Evolutionary conservation across 2,329 filamentous ascomycete species (phyloP).

Genomic region (Thielaviopsis populi): DNA sequence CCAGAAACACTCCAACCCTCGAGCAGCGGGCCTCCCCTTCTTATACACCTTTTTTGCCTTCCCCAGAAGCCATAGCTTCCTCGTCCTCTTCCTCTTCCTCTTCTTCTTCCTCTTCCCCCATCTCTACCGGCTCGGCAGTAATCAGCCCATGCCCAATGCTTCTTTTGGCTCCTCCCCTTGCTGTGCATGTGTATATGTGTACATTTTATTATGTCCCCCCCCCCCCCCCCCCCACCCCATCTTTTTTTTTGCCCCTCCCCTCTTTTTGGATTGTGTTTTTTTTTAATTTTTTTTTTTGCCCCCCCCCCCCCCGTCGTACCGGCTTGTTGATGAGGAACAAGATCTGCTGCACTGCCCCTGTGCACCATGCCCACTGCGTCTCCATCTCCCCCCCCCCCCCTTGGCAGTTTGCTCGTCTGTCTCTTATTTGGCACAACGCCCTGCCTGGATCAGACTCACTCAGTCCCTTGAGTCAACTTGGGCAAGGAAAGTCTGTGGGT

Average conservation of each 20-base stretch:
- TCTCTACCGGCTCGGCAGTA: neutral
- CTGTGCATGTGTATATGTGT: neutral
- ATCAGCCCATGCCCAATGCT: neutral
- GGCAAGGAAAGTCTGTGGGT: neutral
- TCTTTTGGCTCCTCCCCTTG: neutral
- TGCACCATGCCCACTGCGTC: neutral
- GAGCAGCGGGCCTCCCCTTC: neutral
- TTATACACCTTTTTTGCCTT: neutral
- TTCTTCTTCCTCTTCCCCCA: too few species aligned
- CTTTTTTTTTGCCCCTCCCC: neutral
- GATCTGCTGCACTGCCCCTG: conserved; percentile 5
- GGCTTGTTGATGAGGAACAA: neutral
- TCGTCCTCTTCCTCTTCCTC: too few species aligned
- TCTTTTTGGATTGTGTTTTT: too few species aligned
- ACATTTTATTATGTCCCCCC: neutral
- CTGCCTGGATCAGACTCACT: neutral
- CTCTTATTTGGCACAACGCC: neutral
- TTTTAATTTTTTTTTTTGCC: neutral
- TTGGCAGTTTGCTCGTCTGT: neutral
- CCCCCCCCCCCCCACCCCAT: too few species aligned
- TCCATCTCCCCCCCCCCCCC: neutral
- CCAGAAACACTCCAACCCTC: neutral
- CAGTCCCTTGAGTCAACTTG: neutral
- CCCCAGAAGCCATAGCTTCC: neutral
- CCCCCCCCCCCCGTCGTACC: neutral